Percentiles rank a stretch among this genome's conserved stretches.
phyloP scores from a whole-genome alignment of 495 filamentous ascomycete genomes.

The Xeromyces bisporus region DNA sequence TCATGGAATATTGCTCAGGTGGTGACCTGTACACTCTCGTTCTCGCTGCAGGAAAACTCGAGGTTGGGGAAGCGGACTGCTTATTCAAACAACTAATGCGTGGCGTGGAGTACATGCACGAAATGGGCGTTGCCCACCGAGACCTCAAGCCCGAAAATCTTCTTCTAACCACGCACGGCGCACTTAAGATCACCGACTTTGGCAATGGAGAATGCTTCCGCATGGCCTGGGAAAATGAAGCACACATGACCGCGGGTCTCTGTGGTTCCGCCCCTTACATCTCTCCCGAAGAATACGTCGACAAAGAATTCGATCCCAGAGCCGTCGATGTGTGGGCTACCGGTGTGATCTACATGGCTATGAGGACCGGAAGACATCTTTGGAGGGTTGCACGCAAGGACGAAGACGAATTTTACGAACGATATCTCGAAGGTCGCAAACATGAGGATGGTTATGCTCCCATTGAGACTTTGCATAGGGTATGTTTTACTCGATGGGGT shows the following conservation, averaged over 20 bases:
- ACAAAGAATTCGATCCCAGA: conserved; percentile 88
- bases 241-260: conserved; percentile 93
- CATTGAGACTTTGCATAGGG: conserved; percentile 88
- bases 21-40: conserved; percentile 94
- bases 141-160: conserved; percentile 97
- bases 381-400: conserved; percentile 93
- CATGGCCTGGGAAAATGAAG: conserved; percentile 97
- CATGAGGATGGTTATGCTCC: conserved; percentile 91
- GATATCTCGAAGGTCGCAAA: conserved; percentile 79
- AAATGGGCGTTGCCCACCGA: conserved; percentile 97
- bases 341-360: conserved; percentile 99
- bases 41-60: conserved; percentile 79
- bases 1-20: conserved; percentile 98
- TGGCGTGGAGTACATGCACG: conserved; percentile 97
- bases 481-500: conserved; percentile 35
- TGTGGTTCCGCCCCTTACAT: conserved; percentile 97
- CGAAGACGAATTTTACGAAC: conserved; percentile 91
- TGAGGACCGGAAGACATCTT: conserved; percentile 88
- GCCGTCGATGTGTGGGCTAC: conserved; percentile 97
- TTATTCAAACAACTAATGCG: conserved; percentile 99
- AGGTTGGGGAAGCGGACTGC: conserved; percentile 88
- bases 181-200: conserved; percentile 98
- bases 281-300: conserved; percentile 87
- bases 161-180: conserved; percentile 78
- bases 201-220: conserved; percentile 99